Evolutionary conservation across 1,284 basidiomycete genomes (phyloP).

Genomic region (Trametes versicolor): DNA sequence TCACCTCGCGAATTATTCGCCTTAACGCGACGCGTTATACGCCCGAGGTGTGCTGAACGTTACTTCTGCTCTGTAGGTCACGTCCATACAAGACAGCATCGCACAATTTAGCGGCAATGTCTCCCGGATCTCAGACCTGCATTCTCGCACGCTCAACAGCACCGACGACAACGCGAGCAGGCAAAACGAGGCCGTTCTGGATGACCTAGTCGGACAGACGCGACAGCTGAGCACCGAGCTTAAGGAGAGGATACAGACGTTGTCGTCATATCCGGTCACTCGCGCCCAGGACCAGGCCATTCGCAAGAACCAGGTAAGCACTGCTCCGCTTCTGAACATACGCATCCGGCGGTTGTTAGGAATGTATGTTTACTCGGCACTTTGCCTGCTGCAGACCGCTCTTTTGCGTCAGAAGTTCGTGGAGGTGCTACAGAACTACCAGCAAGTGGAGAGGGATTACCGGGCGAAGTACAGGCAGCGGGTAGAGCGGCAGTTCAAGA

Average conservation of each 20-base stretch:
- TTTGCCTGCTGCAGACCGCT: slow-evolving; percentile 51
- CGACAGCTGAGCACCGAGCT: slow-evolving; percentile 67
- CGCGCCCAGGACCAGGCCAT: slow-evolving; percentile 65
- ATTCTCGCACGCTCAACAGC: slow-evolving; percentile 65
- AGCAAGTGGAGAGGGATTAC: slow-evolving; percentile 89
- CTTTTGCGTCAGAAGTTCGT: slow-evolving; percentile 70
- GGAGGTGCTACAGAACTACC: slow-evolving; percentile 78
- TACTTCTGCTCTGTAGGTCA: slow-evolving; percentile 38
- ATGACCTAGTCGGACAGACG: slow-evolving; percentile 69
- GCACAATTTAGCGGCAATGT: slow-evolving; percentile 65
- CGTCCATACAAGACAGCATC: slow-evolving; percentile 67
- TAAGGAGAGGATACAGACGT: slow-evolving; percentile 71
- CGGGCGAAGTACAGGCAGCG: slow-evolving; percentile 84
- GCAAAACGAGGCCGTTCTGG: slow-evolving; percentile 58
- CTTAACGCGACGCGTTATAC: too few species aligned
- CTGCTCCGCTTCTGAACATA: neutral
- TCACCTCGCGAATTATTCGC: neutral
- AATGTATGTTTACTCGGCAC: neutral
- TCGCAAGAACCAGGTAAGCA: slow-evolving; percentile 74
- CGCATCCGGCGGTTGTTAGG: neutral
- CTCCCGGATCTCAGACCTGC: slow-evolving; percentile 63
- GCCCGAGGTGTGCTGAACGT: neutral
- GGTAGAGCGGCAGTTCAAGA: slow-evolving; percentile 90
- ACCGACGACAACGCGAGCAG: slow-evolving; percentile 60
- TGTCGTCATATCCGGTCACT: slow-evolving; percentile 51